Base-by-base conservation (phyloP, 2,329 filamentous ascomycete genomes). In the Alternaria tenuissima region DNA sequence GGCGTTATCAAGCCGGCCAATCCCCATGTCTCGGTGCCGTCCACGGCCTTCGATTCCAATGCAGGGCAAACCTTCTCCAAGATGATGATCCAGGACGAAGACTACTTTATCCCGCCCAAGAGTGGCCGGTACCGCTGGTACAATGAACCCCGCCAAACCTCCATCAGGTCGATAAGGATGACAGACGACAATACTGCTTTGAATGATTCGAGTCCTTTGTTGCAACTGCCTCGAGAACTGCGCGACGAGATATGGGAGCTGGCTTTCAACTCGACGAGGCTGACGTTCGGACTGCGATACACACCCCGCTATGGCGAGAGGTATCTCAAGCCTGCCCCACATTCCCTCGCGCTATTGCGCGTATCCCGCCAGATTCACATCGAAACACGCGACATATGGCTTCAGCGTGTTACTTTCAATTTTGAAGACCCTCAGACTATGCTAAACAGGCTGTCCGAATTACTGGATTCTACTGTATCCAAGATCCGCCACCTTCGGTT, bases 191-290 rank as follows among this genome's bases (percentile, higher is more conserved):
- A 46, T 14, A 52, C 47, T 24, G 46, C 39, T 11, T 18, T 44
- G 22, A 59, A 59, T 30, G 60, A 59, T 7, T 36, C 52, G 12
- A 64, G 56, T 43, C 59, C 44, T 14, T 18, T 64, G 46, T 51
- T 64, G 16, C 53, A 52, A 43, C 36, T 66, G 7, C 64, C 64
- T 30, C 43, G 56, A 46, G 62, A 66, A 28, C 55, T 66, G 2
- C 62, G 64, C 44, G 59, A 61, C n/a, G 56, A 65, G 46, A 63
- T 66, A 9, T 61, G 57, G 57, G 53, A 55, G 24, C 42, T 60
- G 47, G 53, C 57, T 22, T 64, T 64, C 59, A 64, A 60, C 53
- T 62, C 62, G 41, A 64, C 60, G 34, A 64, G 62, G 55, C 59
- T 64, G 36, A 59, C 62, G 1, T 64, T 59, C 32, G 62, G 62